Base-by-base conservation (phyloP, 441 rosid genomes). In the Adansonia rubrostipa region DNA sequence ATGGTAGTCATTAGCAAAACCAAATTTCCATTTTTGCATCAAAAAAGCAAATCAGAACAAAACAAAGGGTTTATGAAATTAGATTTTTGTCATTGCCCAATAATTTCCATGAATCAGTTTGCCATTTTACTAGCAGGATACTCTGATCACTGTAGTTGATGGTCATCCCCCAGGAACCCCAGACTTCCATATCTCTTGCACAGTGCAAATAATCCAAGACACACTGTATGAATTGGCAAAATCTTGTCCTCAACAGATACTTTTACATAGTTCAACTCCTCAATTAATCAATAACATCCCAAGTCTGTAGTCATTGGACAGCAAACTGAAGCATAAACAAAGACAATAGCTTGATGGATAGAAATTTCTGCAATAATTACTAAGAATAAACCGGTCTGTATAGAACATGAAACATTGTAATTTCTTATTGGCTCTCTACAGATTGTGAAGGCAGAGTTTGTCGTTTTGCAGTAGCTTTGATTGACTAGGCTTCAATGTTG, bases 1-100 rank as follows among this genome's bases (percentile, higher is more conserved):
- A 50, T 50, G 10, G 44, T 56, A 44, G 57, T 14, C 69, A 40
- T 10, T 8, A 5, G 11, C 19, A 20, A 24, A 15, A 22, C 19
- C 77, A 61, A 61, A 5, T 11, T 44, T 60, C 56, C 22, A 44
- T 45, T 9, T 60, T 8, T 60, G 19, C 40, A 51, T 15, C 28
- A 75, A 75, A 75, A 50, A 45, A 48, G 19, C 53, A 15, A 11
- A 58, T 36, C 66, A 65, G 6, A 4, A 47, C 76, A n/a, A n/a
- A n/a, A n/a, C n/a, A 48, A 47, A 15, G 9, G 28, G 48, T 1
- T 33, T 14, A 5, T 1, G 1, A 9, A 5, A 19, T 6, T 5
- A 10, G 68, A 33, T 33, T 1, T 33, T 2, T 63, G 47, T 2
- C 45, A 33, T 40, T 15, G 44, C 2, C 22, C 14, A 14, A 45